Base-by-base conservation (phyloP, 495 filamentous ascomycete genomes). In the Neurospora africana region DNA sequence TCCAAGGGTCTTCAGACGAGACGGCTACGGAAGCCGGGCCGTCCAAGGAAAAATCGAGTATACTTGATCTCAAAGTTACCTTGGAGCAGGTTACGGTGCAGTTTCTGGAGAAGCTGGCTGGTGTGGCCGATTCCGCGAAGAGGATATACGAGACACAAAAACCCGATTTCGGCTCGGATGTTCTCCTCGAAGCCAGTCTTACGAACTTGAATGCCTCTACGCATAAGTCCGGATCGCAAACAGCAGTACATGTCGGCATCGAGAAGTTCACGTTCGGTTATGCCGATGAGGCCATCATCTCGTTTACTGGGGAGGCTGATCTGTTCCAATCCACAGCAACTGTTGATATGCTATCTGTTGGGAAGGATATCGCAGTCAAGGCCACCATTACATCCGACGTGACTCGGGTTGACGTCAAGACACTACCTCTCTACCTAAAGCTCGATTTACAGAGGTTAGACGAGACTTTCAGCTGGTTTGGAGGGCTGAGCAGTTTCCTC, bases 401-500 rank as follows among this genome's bases (percentile, higher is more conserved):
- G 5, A 86, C 86, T n/a, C 85, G 85, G 58, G 79, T 92, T 33
- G 87, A 91, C n/a, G 75, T 97, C n/a, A 86, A 85, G n/a, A 97
- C 94, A 3, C 84, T 95, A 17, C 93, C 95, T 3, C 79, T 98
- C 2, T 88, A 91, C 70, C 72, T 98, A 7, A 87, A 87, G 71
- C 78, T 98, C 36, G 92, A 98, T 80, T 83, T 97, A 13, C 90
- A 90, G 73, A 88, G 87, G 44, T 76, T 98, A 15, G 96, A 99
- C 74, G 95, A 97, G 69, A 91, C 91, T 5, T 87, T 98, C 69
- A 87, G 89, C 38, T 94, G 92, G 86, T 92, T 98, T 77, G 96
- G 95, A 19, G 96, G 96, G 0, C 83, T 99, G 23, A 98, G 95
- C 77, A 93, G 93, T 73, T 91, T 99, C 61, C 82, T 99, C 38